Conservation (phyloP, 2,329 filamentous ascomycete species). For the Apiospora phragmitis region DNA sequence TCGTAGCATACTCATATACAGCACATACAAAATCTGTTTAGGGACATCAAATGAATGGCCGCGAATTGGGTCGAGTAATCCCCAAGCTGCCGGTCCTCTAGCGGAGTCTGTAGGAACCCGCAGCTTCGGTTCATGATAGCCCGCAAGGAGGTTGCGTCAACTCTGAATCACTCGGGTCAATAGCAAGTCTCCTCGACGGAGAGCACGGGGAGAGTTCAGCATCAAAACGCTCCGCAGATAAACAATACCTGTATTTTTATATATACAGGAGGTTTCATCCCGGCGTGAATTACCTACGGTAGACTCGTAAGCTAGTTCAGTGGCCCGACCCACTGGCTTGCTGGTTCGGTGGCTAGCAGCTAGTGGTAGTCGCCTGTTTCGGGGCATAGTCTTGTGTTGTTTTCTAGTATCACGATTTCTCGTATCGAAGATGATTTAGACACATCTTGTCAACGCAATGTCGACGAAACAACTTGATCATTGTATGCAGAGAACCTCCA, state of each 20-base stretch:
- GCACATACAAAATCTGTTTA: background rate
- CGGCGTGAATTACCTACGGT: background rate
- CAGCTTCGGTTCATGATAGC: background rate
- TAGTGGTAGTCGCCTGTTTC: background rate
- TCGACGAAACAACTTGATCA: background rate
- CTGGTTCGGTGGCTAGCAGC: background rate
- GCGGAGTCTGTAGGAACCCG: background rate
- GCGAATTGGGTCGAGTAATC: background rate
- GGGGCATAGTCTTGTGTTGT: conserved; percentile 1
- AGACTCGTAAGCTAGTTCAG: conserved; percentile 10
- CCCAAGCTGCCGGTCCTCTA: background rate
- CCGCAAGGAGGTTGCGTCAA: background rate
- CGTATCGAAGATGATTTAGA: background rate
- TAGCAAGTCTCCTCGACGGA: background rate
- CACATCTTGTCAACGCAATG: background rate
- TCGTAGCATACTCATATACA: background rate
- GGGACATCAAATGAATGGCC: background rate
- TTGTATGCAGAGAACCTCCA: background rate
- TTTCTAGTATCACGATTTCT: background rate
- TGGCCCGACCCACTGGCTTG: conserved; percentile 8
- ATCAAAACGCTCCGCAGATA: background rate
- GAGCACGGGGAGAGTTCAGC: background rate
- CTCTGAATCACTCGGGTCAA: background rate
- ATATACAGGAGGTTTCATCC: background rate
- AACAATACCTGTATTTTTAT: background rate